Evolutionary conservation across 352 stramenopile genomes (phyloP).

Genomic region (Aphanomyces euteiches): DNA sequence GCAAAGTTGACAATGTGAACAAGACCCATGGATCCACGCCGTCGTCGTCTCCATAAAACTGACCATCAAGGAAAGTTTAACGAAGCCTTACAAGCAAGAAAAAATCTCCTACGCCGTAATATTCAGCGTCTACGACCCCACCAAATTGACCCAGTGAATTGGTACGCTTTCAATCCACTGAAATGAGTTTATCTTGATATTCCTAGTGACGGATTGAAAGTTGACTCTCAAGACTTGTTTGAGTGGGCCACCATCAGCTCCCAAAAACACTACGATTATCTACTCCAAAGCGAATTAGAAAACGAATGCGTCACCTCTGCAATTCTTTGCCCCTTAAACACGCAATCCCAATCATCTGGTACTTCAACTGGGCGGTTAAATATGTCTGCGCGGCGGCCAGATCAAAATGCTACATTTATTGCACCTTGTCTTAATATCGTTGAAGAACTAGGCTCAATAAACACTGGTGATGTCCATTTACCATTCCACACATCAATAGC

Average conservation of each 20-base stretch:
- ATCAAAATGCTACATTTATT: too few species aligned
- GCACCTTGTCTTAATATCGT: too few species aligned
- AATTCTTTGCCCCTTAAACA: too few species aligned
- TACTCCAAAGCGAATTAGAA: constrained; percentile 12
- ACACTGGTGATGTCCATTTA: not conserved
- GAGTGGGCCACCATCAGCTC: constrained; percentile 48
- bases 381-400: too few species aligned
- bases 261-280: constrained; percentile 14
- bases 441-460: too few species aligned
- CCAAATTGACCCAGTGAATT: constrained; percentile 50
- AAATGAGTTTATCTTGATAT: not conserved
- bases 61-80: constrained; percentile 8
- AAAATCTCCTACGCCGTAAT: constrained; percentile 63
- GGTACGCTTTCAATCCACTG: constrained; percentile 13
- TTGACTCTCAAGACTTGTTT: constrained; percentile 63
- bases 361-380: too few species aligned
- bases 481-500: constrained; percentile 18
- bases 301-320: too few species aligned
- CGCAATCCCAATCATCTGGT: too few species aligned
- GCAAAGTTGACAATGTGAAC: constrained; percentile 35
- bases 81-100: constrained; percentile 54
- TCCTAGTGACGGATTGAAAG: constrained; percentile 43
- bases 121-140: constrained; percentile 60
- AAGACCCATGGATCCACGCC: constrained; percentile 55
- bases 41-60: not conserved